A percentile compares a stretch with the other conserved stretches of the same genome.
Evolutionary conservation across 2,329 filamentous ascomycete genomes (phyloP).

Genomic region (Onygenales sp.): DNA sequence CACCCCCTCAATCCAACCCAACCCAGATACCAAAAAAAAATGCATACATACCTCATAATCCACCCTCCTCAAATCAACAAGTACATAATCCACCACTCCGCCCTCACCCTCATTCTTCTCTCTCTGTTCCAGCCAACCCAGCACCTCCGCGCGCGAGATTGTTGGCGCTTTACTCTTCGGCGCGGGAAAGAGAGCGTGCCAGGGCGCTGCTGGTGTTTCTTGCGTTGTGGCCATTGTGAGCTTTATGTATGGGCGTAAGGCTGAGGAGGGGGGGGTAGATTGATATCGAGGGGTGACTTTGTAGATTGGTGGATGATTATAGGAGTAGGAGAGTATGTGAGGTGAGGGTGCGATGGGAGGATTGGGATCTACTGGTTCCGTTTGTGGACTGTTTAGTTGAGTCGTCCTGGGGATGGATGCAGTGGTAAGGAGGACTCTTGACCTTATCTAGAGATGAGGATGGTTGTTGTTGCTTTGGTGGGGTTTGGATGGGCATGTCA

Average conservation of each 20-base stretch:
- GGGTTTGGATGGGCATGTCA: no score
- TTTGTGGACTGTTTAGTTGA: no score
- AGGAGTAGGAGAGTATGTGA: no score
- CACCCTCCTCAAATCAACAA: conserved; percentile 39
- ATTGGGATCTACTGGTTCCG: no score
- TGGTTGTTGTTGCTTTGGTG: no score
- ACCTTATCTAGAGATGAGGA: no score
- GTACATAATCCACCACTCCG: conserved; percentile 22
- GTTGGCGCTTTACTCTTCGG: conserved; percentile 21
- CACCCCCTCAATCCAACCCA: neutral
- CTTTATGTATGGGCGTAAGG: neutral
- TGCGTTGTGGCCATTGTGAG: neutral
- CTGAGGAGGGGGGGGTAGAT: neutral
- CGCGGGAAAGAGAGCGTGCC: conserved; percentile 33
- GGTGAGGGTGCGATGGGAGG: no score
- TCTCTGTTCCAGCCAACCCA: conserved; percentile 27
- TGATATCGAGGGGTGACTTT: neutral
- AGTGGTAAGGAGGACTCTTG: no score
- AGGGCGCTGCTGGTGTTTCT: conserved; percentile 18
- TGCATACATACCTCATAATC: conserved; percentile 34
- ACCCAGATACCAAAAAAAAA: no score
- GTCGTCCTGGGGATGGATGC: no score
- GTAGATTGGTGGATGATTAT: neutral
- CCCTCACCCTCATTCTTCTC: conserved; percentile 13
- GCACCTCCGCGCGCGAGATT: conserved; percentile 25